A percentile compares a stretch with the other conserved stretches of the same genome.
These are phyloP conservation scores for Beauveria asiatica DNA, from an alignment of 2,329 filamentous ascomycete genomes.

Conservation along the genomic window DNA sequence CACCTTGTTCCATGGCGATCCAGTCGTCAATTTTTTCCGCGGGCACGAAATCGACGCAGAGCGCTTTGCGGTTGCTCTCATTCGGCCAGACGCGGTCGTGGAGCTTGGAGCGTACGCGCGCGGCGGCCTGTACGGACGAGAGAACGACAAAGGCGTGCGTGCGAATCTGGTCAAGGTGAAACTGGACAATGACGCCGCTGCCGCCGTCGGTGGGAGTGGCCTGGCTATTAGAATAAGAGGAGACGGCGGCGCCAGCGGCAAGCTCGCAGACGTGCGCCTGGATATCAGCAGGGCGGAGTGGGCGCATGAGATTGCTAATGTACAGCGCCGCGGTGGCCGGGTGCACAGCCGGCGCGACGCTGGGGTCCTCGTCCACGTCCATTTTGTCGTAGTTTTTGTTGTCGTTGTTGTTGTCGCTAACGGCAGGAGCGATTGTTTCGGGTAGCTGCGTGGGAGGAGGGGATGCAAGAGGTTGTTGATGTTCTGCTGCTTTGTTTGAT, in stretches of 20 bases:
- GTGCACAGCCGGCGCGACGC: slow-evolving; percentile 53
- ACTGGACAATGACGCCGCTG: slow-evolving; percentile 47
- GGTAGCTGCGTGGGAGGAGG: background rate
- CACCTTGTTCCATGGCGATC: slow-evolving; percentile 59
- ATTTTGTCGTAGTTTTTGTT: slow-evolving; percentile 17
- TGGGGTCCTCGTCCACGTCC: slow-evolving; percentile 25
- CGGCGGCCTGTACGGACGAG: slow-evolving; percentile 58
- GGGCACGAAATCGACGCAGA: slow-evolving; percentile 88
- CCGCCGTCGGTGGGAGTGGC: slow-evolving; percentile 36
- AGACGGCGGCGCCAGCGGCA: slow-evolving; percentile 55
- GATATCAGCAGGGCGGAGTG: slow-evolving; percentile 61
- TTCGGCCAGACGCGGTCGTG: slow-evolving; percentile 80
- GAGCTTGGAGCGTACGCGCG: slow-evolving; percentile 64
- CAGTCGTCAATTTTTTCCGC: slow-evolving; percentile 63
- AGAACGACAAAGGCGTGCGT: slow-evolving; percentile 83
- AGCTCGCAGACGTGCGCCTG: slow-evolving; percentile 61
- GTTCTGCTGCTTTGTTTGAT: background rate
- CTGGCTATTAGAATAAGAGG: slow-evolving; percentile 20
- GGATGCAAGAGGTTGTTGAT: background rate
- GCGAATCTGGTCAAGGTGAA: slow-evolving; percentile 76
- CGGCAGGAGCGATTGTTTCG: slow-evolving; percentile 6
- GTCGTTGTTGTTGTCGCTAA: slow-evolving; percentile 14
- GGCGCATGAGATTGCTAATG: slow-evolving; percentile 84
- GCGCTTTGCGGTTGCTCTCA: slow-evolving; percentile 71
- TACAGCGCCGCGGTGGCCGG: slow-evolving; percentile 71